Evolutionary conservation across 257 asterid genomes (phyloP).

Genomic region (Cordia subcordata): DNA sequence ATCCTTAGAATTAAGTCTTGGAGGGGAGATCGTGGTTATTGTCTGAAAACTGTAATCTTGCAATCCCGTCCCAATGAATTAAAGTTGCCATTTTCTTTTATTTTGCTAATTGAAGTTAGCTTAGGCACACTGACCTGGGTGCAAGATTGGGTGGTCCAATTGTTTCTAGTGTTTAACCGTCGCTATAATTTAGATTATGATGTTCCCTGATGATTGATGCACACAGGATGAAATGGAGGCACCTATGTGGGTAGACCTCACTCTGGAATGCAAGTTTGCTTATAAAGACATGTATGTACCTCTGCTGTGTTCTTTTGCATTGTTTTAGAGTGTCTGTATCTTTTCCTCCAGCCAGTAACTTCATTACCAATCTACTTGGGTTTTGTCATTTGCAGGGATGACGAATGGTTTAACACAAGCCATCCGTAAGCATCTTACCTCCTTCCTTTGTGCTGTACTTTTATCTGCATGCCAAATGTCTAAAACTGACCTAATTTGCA

Average conservation of each 20-base stretch:
- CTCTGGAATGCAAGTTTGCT: constrained; percentile 28
- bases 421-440: constrained; percentile 34
- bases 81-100: too few species aligned
- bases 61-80: too few species aligned
- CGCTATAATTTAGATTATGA: too few species aligned
- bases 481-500: constrained; percentile 18
- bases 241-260: constrained; percentile 45
- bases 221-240: constrained; percentile 49
- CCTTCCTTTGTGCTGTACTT: constrained; percentile 3
- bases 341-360: constrained; percentile 1
- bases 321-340: constrained; percentile 2
- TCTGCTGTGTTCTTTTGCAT: background rate
- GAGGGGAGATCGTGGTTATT: too few species aligned
- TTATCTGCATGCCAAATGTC: background rate
- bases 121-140: too few species aligned
- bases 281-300: constrained; percentile 31
- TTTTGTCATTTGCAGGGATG: constrained; percentile 33
- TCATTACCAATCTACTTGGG: constrained; percentile 1
- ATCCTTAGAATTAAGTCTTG: too few species aligned
- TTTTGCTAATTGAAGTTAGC: too few species aligned
- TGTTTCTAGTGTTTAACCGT: too few species aligned
- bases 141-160: too few species aligned
- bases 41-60: too few species aligned
- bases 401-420: constrained; percentile 43
- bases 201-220: constrained; percentile 9